A percentile compares a stretch with the other conserved stretches of the same genome.
Evolutionary conservation across 768 basidiomycete species (phyloP).

Genomic region (Suillus placidus): DNA sequence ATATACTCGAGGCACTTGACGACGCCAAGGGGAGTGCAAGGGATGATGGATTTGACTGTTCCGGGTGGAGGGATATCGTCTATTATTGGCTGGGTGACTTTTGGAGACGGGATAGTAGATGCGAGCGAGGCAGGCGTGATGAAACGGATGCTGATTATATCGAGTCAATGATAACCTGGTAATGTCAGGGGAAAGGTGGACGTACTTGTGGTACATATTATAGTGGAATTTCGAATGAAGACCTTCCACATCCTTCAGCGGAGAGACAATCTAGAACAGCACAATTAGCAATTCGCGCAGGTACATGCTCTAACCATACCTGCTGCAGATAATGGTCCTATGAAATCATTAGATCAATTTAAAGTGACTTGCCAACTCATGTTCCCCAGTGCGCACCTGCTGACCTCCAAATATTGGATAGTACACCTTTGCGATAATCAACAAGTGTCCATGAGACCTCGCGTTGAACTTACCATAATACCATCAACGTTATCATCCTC

Average conservation of each 20-base stretch:
- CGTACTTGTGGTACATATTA: slow-evolving; percentile 93
- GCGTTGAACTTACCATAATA: slow-evolving; percentile 84
- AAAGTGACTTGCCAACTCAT: slow-evolving; percentile 7
- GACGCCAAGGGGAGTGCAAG: slow-evolving; percentile 95
- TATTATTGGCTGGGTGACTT: slow-evolving; percentile 36
- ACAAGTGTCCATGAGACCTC: slow-evolving; percentile 23
- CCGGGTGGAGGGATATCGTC: slow-evolving; percentile 75
- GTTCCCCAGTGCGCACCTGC: slow-evolving; percentile 56
- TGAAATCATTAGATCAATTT: slow-evolving; percentile 9
- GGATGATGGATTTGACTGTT: slow-evolving; percentile 93
- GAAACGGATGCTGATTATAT: slow-evolving; percentile 71
- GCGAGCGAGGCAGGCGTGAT: slow-evolving; percentile 77
- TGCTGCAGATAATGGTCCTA: slow-evolving; percentile 98
- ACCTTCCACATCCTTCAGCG: slow-evolving; percentile 97
- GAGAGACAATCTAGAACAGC: slow-evolving; percentile 75
- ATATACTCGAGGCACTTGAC: slow-evolving; percentile 92
- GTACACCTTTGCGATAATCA: slow-evolving; percentile 65
- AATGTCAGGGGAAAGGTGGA: neutral
- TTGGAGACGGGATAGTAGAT: slow-evolving; percentile 42
- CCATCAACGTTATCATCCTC: slow-evolving; percentile 84
- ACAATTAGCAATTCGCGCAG: slow-evolving; percentile 7
- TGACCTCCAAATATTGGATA: slow-evolving; percentile 93
- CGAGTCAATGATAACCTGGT: neutral
- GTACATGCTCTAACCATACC: slow-evolving; percentile 39
- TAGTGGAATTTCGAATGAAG: slow-evolving; percentile 95